Evolutionary conservation across 768 basidiomycete genomes (phyloP).

Genomic region (Hygrocybe punicea): DNA sequence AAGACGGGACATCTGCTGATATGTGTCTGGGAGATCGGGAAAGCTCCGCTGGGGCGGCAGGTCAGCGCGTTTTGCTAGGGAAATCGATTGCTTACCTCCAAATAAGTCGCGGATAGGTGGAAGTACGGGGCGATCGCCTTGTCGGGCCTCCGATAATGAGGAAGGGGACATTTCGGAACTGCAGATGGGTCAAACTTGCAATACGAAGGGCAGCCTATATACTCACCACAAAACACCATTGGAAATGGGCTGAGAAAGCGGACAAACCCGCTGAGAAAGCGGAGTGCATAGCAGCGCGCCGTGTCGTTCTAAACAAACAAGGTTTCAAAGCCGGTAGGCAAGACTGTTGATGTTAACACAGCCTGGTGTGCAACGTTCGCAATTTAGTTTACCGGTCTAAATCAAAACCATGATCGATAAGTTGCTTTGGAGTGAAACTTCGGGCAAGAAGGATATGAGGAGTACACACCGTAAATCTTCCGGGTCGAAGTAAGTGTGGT

Average conservation of each 20-base stretch:
- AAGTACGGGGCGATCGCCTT: constrained; percentile 53
- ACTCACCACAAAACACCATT: neutral
- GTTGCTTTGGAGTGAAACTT: too few species aligned
- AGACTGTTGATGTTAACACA: too few species aligned
- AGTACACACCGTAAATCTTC: too few species aligned
- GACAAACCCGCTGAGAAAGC: neutral
- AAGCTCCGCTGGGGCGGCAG: constrained; percentile 43
- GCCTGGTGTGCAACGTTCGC: too few species aligned
- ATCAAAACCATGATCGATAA: too few species aligned
- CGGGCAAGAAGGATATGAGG: too few species aligned
- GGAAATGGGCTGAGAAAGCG: too few species aligned
- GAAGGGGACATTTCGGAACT: constrained; percentile 7
- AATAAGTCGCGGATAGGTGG: constrained; percentile 72
- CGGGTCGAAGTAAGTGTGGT: too few species aligned
- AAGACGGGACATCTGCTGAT: too few species aligned
- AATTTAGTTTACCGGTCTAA: too few species aligned
- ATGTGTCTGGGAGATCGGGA: constrained; percentile 32
- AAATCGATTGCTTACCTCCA: constrained; percentile 41
- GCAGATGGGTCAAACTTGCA: neutral
- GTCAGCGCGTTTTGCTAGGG: neutral
- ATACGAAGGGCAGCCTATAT: neutral
- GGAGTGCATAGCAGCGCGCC: neutral
- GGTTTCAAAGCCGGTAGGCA: too few species aligned
- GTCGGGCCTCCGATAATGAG: constrained; percentile 18
- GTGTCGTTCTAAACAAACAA: neutral